Conservation (phyloP, 78 protist genomes). For the Dictyostelium discoideum region dicty_2.7 NC_007088.5:2279501-2280000, state of each 20-base stretch:
- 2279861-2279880: not conserved
- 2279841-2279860: not conserved
- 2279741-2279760: not conserved
- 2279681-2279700: not conserved
- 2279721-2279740: not conserved
- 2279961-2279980: not conserved
- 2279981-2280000: too few relatives aligned
- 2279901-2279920: not conserved
- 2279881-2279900: not conserved
- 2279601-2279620: conserved; percentile 83
- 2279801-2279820: conserved; percentile 46
- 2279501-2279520: conserved; percentile 54
- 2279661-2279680: too few relatives aligned
- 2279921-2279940: not conserved
- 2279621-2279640: conserved; percentile 41
- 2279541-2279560: conserved; percentile 16
- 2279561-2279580: conserved; percentile 40
- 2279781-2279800: conserved; percentile 53
- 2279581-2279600: conserved; percentile 69
- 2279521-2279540: conserved; percentile 77
- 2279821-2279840: conserved; percentile 39
- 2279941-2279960: too few relatives aligned
- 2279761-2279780: conserved; percentile 87
- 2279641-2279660: not conserved
- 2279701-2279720: not conserved